Conservation (phyloP, 2,329 filamentous ascomycete genomes). For the Beauveria scarabaeidicola region DNA sequence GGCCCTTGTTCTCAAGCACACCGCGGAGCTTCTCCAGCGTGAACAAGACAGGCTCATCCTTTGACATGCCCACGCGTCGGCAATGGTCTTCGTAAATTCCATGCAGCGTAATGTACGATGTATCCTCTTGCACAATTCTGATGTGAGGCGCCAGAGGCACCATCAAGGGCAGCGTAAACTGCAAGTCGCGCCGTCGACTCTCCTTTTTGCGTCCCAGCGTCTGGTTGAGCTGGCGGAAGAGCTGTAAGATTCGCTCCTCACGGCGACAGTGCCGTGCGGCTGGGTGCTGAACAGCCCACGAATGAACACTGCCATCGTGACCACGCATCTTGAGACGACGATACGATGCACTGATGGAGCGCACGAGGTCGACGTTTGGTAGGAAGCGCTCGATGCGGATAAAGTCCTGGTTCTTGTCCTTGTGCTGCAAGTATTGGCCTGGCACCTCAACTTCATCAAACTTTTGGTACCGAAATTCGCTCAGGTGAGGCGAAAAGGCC, state of each 20-base stretch:
- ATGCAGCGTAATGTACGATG: slow-evolving; percentile 88
- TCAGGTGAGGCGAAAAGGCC: slow-evolving; percentile 79
- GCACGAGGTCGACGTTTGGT: slow-evolving; percentile 86
- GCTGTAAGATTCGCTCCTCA: slow-evolving; percentile 88
- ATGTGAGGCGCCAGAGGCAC: slow-evolving; percentile 92
- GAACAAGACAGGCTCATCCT: slow-evolving; percentile 91
- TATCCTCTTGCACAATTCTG: slow-evolving; percentile 89
- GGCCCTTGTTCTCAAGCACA: slow-evolving; percentile 59
- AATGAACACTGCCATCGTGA: slow-evolving; percentile 93
- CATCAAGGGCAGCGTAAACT: slow-evolving; percentile 94
- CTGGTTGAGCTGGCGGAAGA: slow-evolving; percentile 97
- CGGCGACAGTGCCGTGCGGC: slow-evolving; percentile 85
- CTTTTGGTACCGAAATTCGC: slow-evolving; percentile 94
- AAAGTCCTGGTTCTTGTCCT: slow-evolving; percentile 98
- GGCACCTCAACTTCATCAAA: slow-evolving; percentile 98
- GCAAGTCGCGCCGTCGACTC: slow-evolving; percentile 82
- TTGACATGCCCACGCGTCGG: slow-evolving; percentile 73
- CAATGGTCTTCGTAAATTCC: slow-evolving; percentile 96
- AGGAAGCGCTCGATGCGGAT: slow-evolving; percentile 95
- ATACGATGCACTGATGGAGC: slow-evolving; percentile 84
- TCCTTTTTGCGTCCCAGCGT: slow-evolving; percentile 89
- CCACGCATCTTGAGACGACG: slow-evolving; percentile 91
- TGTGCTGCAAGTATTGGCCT: slow-evolving; percentile 92
- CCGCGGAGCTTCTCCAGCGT: slow-evolving; percentile 89
- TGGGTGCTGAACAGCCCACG: slow-evolving; percentile 93